Base-by-base conservation (phyloP, 1,139 yeast genomes). In the Candida frijolesensis region DNA sequence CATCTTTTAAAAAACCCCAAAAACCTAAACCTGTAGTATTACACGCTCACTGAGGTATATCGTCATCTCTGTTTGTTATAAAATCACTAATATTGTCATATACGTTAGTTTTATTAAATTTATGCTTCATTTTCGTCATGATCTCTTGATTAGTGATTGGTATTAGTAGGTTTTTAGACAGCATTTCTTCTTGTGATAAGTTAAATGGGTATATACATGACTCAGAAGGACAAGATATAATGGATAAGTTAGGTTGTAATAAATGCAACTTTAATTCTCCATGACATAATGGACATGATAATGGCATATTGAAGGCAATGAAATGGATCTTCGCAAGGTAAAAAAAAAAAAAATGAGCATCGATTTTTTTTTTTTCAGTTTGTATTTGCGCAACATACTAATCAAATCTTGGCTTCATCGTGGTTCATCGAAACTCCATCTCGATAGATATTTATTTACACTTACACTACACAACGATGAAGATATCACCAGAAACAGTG, bases 401-500 rank as follows among this genome's bases (percentile, higher is more conserved):
- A 25, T 33, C n/a, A 25, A 25, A 25, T 25, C n/a, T 44, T 37
- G 44, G 38, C 37, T 41, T 41, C 46, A 49, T 42, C 44, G 27
- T 22, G 9, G 18, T 7, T 15, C 35, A 12, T 12, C 15, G 8
- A 7, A n/a, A 32, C 11, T 18, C 27, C 27, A 37, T 37, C 19
- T 15, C 16, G 4, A 19, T 19, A 19, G 22, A 15, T 34, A 9
- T 18, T 5, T 18, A 12, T 7, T 18, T 18, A 18, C 9, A 12
- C 47, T 7, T 15, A 40, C 19, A 27, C 30, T 39, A 27, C 14
- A 40, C 14, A 42, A 49, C 22, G 4, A 80, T 80, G 85, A 77
- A 74, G 60, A 65, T 81, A 33, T 78, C 90, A 2, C 78, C 86
- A 18, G 87, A 85, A 41, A 83, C 85, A 35, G 78, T 90, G 32